Evolutionary conservation across 345 rosid genomes (phyloP), one percentile per base, ranked within the genome.

Genomic region (Lumnitzera racemosa): DNA sequence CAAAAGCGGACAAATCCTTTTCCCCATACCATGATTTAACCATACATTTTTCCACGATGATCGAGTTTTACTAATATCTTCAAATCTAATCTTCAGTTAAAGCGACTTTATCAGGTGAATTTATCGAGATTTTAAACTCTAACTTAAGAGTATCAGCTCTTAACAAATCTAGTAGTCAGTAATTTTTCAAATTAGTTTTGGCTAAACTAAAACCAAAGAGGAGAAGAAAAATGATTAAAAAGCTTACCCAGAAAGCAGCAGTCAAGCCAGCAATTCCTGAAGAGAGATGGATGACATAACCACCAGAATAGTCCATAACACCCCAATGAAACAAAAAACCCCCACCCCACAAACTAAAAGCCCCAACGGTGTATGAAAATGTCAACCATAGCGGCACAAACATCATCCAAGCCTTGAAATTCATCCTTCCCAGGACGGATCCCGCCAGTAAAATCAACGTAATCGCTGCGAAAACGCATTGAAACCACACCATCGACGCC

Each of bases 301-400:
- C 78, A 2, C 78, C 78, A n/a, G 74, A 70, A 61, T 74, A 74
- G 62, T 74, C 78, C 16, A 74, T 74, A 15, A 74, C 53, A 11
- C 74, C 78, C 72, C 63, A 50, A 17, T 70, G 70, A 61, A 53
- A 56, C 47, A 74, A 58, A 64, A 66, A 74, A 12, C 75, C 72
- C 13, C 53, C 48, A 6, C 73, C 57, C 81, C 81, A 77, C 31
- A 77, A 46, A 49, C 77, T 77, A 55, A 61, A 77, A 6, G 78
- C 78, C 20, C 63, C 68, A 13, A 77, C 27, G 1, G 81, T 77
- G 51, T 77, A 77, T 2, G 77, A 72, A 55, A 55, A 67, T 2
- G 81, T 77, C 55, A 77, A 57, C 81, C 78, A 73, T 6, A 73
- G 75, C 0, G 81, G 81, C 49, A 73, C 81, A 56, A 77, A 77